Base-by-base conservation (phyloP, 208 protist genomes). In the Wallacemonas sp. region DNA sequence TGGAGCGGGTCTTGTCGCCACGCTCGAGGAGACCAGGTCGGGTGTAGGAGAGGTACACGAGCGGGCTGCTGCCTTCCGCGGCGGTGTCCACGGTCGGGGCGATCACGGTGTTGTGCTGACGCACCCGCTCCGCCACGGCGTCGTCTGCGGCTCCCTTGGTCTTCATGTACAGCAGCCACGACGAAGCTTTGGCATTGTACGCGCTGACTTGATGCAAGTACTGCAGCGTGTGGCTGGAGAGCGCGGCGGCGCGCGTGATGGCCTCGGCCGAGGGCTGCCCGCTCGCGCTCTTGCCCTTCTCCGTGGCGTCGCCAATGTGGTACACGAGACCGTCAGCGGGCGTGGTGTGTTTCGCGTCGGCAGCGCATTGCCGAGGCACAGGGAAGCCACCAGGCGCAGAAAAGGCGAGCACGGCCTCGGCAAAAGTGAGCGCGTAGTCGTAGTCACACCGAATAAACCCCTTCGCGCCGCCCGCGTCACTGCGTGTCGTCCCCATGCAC, bases 401-500 rank as follows among this genome's bases (percentile, higher is more conserved):
- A 68, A 76, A 90, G 45, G 51, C 30, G 15, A 84, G 54, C 61
- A 90, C 28, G 24, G 82, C 77, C 71, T 90, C 75, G 3, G 79
- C 80, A 58, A 91, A 90, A 38, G 70, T 75, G 8, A 88, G 70
- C 62, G 81, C 82, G 66, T 91, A 93, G 55, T 88, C 80, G 66
- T 84, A 91, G 62, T 95, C 90, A 51, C 82, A 86, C 1, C 78
- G 78, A 4, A 53, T 72, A 63, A 95, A 95, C 2, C 54, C 47
- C 30, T 72, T 70, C 2, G 80, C 85, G 27, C 81, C 85, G 45
- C 86, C 86, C 6, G 90, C 90, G 49, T 95, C 90, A 19, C 70
- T 76, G 15, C 82, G 79, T 15, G 90, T 95, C 8, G 90, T 95
- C 39, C 90, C 90, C 49, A 95, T 72, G 39, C 79, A 86, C 82